Evolutionary conservation across 345 rosid species (phyloP).

Genomic region (Gossypium herbaceum): DNA sequence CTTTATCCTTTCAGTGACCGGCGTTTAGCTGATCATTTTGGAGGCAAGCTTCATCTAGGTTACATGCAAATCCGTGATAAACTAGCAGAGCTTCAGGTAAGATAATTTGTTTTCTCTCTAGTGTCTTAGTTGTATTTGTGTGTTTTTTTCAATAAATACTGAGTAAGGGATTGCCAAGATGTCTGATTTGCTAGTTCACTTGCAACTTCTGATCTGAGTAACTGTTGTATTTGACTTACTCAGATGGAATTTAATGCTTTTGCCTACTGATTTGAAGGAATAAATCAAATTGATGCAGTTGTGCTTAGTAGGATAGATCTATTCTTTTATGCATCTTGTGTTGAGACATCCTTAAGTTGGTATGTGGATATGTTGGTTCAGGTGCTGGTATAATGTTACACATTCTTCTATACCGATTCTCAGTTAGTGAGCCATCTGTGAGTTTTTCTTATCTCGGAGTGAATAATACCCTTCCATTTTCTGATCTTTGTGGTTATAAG

Average conservation of each 20-base stretch:
- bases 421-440: conserved; percentile 49
- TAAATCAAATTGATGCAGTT: neutral
- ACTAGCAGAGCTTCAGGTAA: conserved; percentile 86
- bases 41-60: conserved; percentile 98
- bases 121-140: neutral
- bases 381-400: conserved; percentile 59
- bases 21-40: conserved; percentile 98
- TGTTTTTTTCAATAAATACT: no score
- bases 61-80: conserved; percentile 97
- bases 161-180: neutral
- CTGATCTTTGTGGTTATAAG: conserved; percentile 7
- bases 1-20: conserved; percentile 77
- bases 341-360: conserved; percentile 32
- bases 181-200: neutral
- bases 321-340: conserved; percentile 15
- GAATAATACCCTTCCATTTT: conserved; percentile 19
- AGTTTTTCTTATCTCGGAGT: conserved; percentile 48
- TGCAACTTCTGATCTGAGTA: neutral
- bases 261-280: neutral
- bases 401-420: conserved; percentile 48
- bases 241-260: neutral
- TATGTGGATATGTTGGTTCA: conserved; percentile 56
- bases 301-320: conserved; percentile 20
- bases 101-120: conserved; percentile 1
- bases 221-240: neutral